Percentiles rank a stretch among this genome's conserved stretches.
These are phyloP conservation scores for Pyricularia sp. DNA, from an alignment of 2,329 filamentous ascomycete genomes.

Conservation along the genomic window DNA sequence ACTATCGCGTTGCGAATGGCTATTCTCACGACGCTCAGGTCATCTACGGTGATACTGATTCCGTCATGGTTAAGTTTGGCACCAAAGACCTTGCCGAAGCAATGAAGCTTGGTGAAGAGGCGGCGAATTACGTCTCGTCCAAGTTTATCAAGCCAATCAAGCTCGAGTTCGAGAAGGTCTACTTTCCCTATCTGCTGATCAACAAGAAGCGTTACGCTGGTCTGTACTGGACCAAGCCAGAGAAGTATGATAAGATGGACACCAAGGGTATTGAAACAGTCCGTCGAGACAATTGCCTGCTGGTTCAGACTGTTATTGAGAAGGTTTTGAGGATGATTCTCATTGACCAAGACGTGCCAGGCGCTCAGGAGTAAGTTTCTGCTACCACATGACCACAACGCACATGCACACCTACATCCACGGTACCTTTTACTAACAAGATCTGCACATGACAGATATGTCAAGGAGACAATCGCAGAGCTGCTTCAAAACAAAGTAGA, in stretches of 20 bases:
- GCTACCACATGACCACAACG: not conserved
- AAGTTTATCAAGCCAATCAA: slow-evolving; percentile 98
- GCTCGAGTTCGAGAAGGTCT: slow-evolving; percentile 98
- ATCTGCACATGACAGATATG: slow-evolving; percentile 48
- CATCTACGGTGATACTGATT: slow-evolving; percentile 98
- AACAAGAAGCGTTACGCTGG: slow-evolving; percentile 99
- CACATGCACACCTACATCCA: not conserved
- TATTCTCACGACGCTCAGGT: slow-evolving; percentile 92
- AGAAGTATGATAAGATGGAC: slow-evolving; percentile 99
- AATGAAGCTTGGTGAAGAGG: slow-evolving; percentile 93
- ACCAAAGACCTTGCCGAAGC: slow-evolving; percentile 73
- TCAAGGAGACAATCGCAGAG: slow-evolving; percentile 91
- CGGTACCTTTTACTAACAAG: slow-evolving; percentile 20
- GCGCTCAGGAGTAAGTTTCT: slow-evolving; percentile 73
- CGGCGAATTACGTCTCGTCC: slow-evolving; percentile 71
- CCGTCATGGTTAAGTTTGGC: slow-evolving; percentile 98
- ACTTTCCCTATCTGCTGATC: slow-evolving; percentile 94
- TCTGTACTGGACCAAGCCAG: slow-evolving; percentile 89
- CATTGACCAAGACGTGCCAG: slow-evolving; percentile 81
- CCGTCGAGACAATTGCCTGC: slow-evolving; percentile 84
- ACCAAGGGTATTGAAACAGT: slow-evolving; percentile 99
- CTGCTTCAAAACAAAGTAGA: slow-evolving; percentile 95
- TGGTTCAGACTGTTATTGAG: slow-evolving; percentile 96
- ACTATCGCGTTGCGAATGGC: slow-evolving; percentile 85
- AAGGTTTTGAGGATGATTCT: slow-evolving; percentile 91